Conservation (phyloP, 2,329 filamentous ascomycete genomes). For the Metarhizium guizhouense region DNA sequence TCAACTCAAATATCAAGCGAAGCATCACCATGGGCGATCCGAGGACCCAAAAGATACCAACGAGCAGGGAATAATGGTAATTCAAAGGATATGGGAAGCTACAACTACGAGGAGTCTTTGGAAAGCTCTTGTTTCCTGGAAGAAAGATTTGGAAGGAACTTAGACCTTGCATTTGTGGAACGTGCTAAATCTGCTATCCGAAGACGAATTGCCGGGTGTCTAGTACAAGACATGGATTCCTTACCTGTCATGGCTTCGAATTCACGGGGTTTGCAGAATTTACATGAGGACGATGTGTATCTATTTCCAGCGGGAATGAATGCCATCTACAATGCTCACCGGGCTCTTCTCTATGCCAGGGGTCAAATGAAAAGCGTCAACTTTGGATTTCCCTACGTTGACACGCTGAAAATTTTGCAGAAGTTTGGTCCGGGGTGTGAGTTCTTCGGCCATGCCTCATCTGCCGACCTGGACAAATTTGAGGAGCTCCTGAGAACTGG, state of each 20-base stretch:
- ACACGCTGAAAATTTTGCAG: conserved; percentile 88
- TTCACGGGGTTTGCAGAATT: conserved; percentile 48
- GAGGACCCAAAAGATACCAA: conserved; percentile 77
- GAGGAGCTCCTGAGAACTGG: conserved; percentile 62
- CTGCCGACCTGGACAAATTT: conserved; percentile 73
- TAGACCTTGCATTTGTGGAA: conserved; percentile 68
- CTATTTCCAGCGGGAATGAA: conserved; percentile 90
- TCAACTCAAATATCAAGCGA: conserved; percentile 16
- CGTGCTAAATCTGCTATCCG: conserved; percentile 81
- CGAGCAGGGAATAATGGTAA: conserved; percentile 22
- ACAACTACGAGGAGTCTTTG: conserved; percentile 30
- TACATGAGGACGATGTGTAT: conserved; percentile 81
- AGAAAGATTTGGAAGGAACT: conserved; percentile 86
- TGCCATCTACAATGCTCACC: conserved; percentile 83
- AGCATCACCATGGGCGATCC: conserved; percentile 34
- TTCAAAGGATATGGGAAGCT: not conserved
- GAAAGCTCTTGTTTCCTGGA: conserved; percentile 81
- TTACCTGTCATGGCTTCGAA: conserved; percentile 27
- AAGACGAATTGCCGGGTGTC: conserved; percentile 77
- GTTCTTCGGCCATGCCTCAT: conserved; percentile 78
- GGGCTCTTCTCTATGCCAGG: conserved; percentile 56
- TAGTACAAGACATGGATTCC: conserved; percentile 56
- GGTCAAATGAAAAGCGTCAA: conserved; percentile 68
- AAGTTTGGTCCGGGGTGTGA: conserved; percentile 86
- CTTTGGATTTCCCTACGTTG: conserved; percentile 96